Evolutionary conservation across 1,139 yeast genomes (phyloP).

Genomic region (Pichia sp.): DNA sequence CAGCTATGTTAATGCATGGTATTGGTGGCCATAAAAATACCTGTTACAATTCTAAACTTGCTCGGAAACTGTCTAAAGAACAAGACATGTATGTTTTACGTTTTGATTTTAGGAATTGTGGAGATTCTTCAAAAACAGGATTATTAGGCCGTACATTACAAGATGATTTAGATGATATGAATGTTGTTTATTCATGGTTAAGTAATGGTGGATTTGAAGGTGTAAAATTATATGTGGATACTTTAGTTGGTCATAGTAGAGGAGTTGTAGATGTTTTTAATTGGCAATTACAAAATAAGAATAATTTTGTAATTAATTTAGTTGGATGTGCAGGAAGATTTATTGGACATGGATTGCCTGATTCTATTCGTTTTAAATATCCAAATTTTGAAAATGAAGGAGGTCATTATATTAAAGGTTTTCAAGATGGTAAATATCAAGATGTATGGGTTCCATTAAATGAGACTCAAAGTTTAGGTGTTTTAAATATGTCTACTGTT

Average conservation of each 20-base stretch:
- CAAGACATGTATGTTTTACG: conserved; percentile 61
- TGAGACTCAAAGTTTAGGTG: conserved; percentile 53
- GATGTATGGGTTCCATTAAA: conserved; percentile 38
- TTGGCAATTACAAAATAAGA: conserved; percentile 43
- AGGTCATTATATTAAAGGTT: conserved; percentile 36
- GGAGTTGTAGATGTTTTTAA: conserved; percentile 73
- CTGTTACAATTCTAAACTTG: conserved; percentile 62
- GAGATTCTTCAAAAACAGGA: conserved; percentile 56
- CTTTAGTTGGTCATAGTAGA: conserved; percentile 71
- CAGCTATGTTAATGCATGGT: conserved; percentile 59
- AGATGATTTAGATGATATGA: conserved; percentile 67
- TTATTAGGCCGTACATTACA: conserved; percentile 52
- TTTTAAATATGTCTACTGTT: conserved; percentile 42
- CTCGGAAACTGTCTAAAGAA: conserved; percentile 51
- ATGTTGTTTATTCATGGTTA: conserved; percentile 44
- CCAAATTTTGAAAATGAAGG: conserved; percentile 33
- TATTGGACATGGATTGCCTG: conserved; percentile 33
- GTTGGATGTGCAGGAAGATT: conserved; percentile 72
- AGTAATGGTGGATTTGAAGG: conserved; percentile 36
- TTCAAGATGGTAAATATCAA: conserved; percentile 45
- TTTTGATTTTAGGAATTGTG: conserved; percentile 84
- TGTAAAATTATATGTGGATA: conserved; percentile 41
- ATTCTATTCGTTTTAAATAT: conserved; percentile 25
- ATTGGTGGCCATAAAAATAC: conserved; percentile 80
- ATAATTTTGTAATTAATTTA: conserved; percentile 39